Evolutionary conservation across 2,329 filamentous ascomycete genomes (phyloP).

Genomic region (Macrophomina tecta): DNA sequence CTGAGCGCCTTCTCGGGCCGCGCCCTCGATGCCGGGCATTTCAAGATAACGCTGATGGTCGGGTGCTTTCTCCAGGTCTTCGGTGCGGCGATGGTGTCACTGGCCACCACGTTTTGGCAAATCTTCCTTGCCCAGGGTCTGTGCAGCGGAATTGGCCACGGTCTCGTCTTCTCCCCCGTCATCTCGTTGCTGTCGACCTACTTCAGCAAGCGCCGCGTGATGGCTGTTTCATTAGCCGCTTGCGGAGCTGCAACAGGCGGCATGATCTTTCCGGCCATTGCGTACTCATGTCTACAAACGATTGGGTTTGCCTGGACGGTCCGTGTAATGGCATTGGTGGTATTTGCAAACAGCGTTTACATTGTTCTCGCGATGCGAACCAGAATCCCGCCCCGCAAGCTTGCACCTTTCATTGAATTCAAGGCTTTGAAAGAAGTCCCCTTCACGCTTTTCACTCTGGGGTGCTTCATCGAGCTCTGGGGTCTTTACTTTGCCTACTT

Average conservation of each 20-base stretch:
- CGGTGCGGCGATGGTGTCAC: constrained; percentile 58
- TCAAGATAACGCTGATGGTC: constrained; percentile 49
- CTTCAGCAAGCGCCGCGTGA: constrained; percentile 61
- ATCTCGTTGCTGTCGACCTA: constrained; percentile 55
- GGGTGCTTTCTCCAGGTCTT: constrained; percentile 54
- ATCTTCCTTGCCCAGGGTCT: constrained; percentile 44
- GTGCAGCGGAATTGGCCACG: constrained; percentile 40
- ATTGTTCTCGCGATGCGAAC: constrained; percentile 44
- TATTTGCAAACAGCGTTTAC: constrained; percentile 55
- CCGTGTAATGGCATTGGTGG: constrained; percentile 65
- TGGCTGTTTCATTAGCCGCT: constrained; percentile 67
- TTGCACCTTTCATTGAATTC: constrained; percentile 39
- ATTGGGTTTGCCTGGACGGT: constrained; percentile 71
- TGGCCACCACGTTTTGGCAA: constrained; percentile 58
- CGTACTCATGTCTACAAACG: constrained; percentile 60
- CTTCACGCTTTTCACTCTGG: constrained; percentile 18
- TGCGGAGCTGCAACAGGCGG: constrained; percentile 68
- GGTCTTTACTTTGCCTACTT: constrained; percentile 28
- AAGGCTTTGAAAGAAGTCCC: constrained; percentile 26
- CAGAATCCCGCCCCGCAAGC: constrained; percentile 49
- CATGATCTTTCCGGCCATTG: constrained; percentile 65
- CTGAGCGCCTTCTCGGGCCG: constrained; percentile 59
- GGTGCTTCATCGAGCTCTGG: constrained; percentile 27
- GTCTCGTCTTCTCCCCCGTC: constrained; percentile 42
- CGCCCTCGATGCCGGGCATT: constrained; percentile 59